A percentile compares a stretch with the other conserved stretches of the same genome.
Evolutionary conservation across 129 eudicot genomes (phyloP).

Genomic region (Scalesia atractyloides): DNA sequence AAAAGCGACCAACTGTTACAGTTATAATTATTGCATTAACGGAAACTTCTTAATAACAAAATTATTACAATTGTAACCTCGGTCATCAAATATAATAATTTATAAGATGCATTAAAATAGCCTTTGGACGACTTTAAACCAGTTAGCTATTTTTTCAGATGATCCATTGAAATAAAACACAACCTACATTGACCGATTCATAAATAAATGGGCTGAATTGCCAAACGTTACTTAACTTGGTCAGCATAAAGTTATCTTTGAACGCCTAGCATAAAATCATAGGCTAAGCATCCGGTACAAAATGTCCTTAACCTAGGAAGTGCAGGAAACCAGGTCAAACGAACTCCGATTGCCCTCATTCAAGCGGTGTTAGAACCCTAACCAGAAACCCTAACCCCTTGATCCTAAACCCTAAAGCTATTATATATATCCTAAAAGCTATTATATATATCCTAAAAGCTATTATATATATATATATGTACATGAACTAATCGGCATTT

Average conservation of each 20-base stretch:
- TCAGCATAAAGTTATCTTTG: not conserved
- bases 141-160: not conserved
- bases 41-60: not conserved
- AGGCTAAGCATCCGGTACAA: not conserved
- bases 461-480: no score
- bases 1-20: not conserved
- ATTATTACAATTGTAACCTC: not conserved
- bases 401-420: no score
- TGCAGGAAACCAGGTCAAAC: no score
- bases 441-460: no score
- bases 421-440: no score
- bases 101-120: not conserved
- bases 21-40: not conserved
- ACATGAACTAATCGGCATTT: no score
- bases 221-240: conserved; percentile 4
- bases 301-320: no score
- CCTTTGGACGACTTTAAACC: conserved; percentile 2
- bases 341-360: no score
- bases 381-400: no score
- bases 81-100: not conserved
- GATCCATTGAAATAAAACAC: conserved; percentile 9
- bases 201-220: not conserved
- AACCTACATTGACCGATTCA: not conserved
- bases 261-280: conserved; percentile 1
- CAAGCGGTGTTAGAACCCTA: no score